Conservation (phyloP, 1,139 yeast species). For the Magnusiomyces fungicola region DNA sequence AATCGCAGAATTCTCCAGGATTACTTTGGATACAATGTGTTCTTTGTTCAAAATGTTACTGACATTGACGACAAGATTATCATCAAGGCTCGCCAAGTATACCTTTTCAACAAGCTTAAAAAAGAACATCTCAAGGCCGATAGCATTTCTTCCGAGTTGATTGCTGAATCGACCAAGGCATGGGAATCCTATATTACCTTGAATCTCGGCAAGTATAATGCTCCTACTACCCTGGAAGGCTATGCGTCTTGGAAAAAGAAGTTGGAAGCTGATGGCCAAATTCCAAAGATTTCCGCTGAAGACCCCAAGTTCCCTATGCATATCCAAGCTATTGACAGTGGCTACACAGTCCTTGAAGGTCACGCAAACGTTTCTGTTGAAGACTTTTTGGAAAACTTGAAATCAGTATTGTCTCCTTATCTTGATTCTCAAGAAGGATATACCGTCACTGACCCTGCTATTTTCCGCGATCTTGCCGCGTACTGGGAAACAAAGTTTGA, state of each 20-base stretch:
- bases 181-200: slow-evolving; percentile 45
- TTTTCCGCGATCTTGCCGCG: slow-evolving; percentile 76
- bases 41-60: slow-evolving; percentile 91
- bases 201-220: slow-evolving; percentile 43
- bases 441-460: slow-evolving; percentile 71
- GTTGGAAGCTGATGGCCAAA: slow-evolving; percentile 35
- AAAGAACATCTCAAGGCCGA: slow-evolving; percentile 24
- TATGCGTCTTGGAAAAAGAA: slow-evolving; percentile 46
- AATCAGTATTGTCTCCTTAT: slow-evolving; percentile 67
- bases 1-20: slow-evolving; percentile 81
- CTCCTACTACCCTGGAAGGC: slow-evolving; percentile 28
- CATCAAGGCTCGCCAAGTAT: slow-evolving; percentile 84
- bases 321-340: slow-evolving; percentile 53
- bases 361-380: slow-evolving; percentile 25
- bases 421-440: slow-evolving; percentile 70
- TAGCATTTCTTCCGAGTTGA: slow-evolving; percentile 36
- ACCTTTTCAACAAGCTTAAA: slow-evolving; percentile 58
- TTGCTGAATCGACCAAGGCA: slow-evolving; percentile 38
- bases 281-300: slow-evolving; percentile 42
- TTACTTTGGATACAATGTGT: slow-evolving; percentile 81
- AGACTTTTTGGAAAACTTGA: slow-evolving; percentile 45
- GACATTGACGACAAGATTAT: slow-evolving; percentile 97
- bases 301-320: slow-evolving; percentile 88
- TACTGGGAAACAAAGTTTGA: slow-evolving; percentile 85
- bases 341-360: slow-evolving; percentile 35